A percentile compares a stretch with the other conserved stretches of the same genome.
These are phyloP conservation scores for Yarrowia bubula DNA, from an alignment of 805 yeast genomes.

Conservation along the genomic window DNA sequence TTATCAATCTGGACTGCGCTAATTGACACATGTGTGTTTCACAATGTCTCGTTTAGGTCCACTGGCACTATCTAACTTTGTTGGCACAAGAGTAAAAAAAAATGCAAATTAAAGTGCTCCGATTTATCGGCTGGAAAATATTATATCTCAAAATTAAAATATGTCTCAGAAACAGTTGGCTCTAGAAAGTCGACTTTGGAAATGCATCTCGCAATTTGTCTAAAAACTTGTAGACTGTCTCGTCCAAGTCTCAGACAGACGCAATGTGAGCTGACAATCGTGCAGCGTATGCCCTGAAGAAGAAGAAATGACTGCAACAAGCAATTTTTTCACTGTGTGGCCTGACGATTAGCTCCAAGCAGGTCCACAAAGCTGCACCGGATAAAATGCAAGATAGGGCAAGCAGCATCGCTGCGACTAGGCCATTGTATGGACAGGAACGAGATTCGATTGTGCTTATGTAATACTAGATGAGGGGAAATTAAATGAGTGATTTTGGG, in stretches of 20 bases:
- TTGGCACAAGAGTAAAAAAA: no score
- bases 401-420: not conserved
- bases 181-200: not conserved
- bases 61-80: not conserved
- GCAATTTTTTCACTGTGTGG: not conserved
- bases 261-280: slow-evolving; percentile 3
- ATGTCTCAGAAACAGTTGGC: not conserved
- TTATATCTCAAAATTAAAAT: not conserved
- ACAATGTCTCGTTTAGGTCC: not conserved
- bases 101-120: not conserved
- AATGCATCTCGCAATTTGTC: not conserved
- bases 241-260: not conserved
- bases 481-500: no score
- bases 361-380: slow-evolving; percentile 1
- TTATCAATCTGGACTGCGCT: no score
- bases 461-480: not conserved
- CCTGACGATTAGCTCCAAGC: slow-evolving; percentile 15
- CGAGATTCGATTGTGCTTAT: not conserved
- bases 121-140: not conserved
- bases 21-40: not conserved
- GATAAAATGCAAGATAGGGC: slow-evolving; percentile 3
- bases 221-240: no score
- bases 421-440: not conserved
- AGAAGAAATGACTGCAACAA: slow-evolving; percentile 7
- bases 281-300: not conserved